Percentiles rank a stretch among this genome's conserved stretches.
phyloP scores from a whole-genome alignment of 768 basidiomycete genomes.

The Kwoniella heveanensis region DNA sequence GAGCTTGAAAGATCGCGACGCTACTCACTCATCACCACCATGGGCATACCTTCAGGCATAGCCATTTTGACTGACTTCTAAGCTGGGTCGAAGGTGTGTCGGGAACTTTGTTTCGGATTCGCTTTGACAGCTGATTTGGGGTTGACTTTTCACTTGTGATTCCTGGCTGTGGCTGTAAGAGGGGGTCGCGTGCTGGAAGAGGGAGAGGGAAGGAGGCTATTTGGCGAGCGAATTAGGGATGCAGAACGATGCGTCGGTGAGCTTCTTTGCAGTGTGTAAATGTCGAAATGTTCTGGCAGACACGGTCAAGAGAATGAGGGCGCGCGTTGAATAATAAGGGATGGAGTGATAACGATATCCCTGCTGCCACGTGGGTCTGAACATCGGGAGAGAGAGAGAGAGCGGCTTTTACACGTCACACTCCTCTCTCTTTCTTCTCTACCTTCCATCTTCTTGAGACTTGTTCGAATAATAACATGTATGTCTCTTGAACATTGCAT shows the following conservation, averaged over 20 bases:
- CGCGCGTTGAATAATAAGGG: slow-evolving; percentile 4
- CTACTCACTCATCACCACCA: slow-evolving; percentile 54
- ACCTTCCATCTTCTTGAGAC: too few relatives aligned
- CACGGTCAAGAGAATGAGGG: slow-evolving; percentile 2
- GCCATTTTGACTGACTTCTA: slow-evolving; percentile 27
- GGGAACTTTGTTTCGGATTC: not conserved
- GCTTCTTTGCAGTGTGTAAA: not conserved
- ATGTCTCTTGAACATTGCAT: too few relatives aligned
- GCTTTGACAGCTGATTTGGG: not conserved
- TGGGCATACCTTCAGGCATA: slow-evolving; percentile 31
- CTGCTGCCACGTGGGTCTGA: too few relatives aligned
- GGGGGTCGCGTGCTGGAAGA: too few relatives aligned
- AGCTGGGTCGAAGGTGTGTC: not conserved
- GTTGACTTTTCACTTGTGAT: not conserved
- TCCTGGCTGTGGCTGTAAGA: too few relatives aligned
- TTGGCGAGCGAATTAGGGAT: not conserved
- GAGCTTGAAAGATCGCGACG: not conserved
- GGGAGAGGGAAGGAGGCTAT: too few relatives aligned
- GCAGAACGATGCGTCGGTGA: not conserved
- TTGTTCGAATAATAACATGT: too few relatives aligned
- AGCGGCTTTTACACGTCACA: slow-evolving; percentile 1
- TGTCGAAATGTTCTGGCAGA: slow-evolving; percentile 23
- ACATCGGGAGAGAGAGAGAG: too few relatives aligned
- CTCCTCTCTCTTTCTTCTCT: too few relatives aligned
- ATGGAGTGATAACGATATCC: slow-evolving; percentile 11